These are phyloP conservation scores for Chaetomiaceae sp. DNA, from an alignment of 2,329 filamentous ascomycete species.

Conservation along the genomic window DNA sequence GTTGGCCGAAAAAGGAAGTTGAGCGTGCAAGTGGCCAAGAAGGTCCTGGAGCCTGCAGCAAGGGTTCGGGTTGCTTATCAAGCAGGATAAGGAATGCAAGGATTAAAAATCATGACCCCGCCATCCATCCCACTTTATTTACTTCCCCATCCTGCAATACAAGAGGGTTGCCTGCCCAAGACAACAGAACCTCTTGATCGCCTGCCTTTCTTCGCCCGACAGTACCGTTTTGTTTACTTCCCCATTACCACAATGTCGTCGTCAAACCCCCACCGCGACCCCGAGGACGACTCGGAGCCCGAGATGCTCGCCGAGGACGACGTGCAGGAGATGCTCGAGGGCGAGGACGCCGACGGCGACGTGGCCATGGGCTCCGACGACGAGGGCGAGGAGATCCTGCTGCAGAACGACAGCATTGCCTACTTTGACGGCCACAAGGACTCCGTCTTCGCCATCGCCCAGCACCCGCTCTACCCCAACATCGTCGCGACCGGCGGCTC, in stretches of 20 bases:
- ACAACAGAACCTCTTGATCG: background rate
- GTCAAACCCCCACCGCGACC: conserved; percentile 34
- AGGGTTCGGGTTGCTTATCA: conserved; percentile 21
- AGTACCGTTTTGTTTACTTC: no score
- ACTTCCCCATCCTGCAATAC: background rate
- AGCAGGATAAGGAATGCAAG: conserved; percentile 6
- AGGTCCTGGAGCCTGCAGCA: no score
- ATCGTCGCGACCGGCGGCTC: conserved; percentile 84
- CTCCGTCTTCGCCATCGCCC: conserved; percentile 90
- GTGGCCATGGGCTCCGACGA: conserved; percentile 74
- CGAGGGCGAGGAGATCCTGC: conserved; percentile 62
- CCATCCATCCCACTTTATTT: conserved; percentile 1
- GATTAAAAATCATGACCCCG: conserved; percentile 16
- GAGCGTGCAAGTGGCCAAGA: no score
- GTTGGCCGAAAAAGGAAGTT: no score
- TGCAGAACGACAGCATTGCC: conserved; percentile 88
- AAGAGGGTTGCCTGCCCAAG: no score
- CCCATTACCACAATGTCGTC: conserved; percentile 16
- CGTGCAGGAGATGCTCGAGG: conserved; percentile 65
- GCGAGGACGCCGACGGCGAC: conserved; percentile 47
- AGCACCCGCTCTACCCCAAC: conserved; percentile 74
- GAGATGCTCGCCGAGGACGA: conserved; percentile 75
- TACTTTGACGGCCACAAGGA: conserved; percentile 90
- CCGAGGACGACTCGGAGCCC: conserved; percentile 54
- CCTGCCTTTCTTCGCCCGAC: background rate